Percentiles rank a stretch among this genome's conserved stretches.
phyloP scores from a whole-genome alignment of 2,329 filamentous ascomycete genomes.

The Colletotrichum sp. region DNA sequence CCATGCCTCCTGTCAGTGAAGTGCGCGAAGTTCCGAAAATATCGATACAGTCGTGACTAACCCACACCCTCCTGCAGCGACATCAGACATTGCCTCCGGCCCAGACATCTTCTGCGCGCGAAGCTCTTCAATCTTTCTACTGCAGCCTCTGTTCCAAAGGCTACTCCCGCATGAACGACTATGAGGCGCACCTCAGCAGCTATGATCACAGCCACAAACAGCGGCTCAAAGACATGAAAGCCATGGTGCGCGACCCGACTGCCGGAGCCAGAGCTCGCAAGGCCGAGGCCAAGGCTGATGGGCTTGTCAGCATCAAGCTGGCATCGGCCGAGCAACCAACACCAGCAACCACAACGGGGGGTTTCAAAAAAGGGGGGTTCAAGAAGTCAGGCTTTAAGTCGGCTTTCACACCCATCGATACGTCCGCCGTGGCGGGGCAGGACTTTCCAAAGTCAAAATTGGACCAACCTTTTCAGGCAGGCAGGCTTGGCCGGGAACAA shows the following conservation, averaged over 20 bases:
- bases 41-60: not conserved
- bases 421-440: constrained; percentile 21
- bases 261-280: constrained; percentile 70
- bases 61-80: constrained; percentile 40
- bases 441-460: constrained; percentile 23
- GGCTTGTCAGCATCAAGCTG: constrained; percentile 71
- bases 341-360: constrained; percentile 35
- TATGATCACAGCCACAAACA: constrained; percentile 97
- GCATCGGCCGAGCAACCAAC: constrained; percentile 37
- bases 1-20: constrained; percentile 42
- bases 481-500: constrained; percentile 22
- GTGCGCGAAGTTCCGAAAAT: not conserved
- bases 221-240: constrained; percentile 86
- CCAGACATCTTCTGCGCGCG: constrained; percentile 69
- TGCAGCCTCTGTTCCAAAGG: constrained; percentile 91
- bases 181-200: constrained; percentile 90
- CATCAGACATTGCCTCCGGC: constrained; percentile 63
- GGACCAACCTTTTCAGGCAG: constrained; percentile 20
- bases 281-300: constrained; percentile 73
- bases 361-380: constrained; percentile 73
- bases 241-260: constrained; percentile 75
- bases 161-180: constrained; percentile 94
- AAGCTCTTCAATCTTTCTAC: constrained; percentile 81
- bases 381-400: constrained; percentile 87
- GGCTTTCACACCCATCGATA: constrained; percentile 66